A percentile compares a stretch with the other conserved stretches of the same genome.
phyloP scores from a whole-genome alignment of 495 filamentous ascomycete genomes.

The Xylaria telfairii region DNA sequence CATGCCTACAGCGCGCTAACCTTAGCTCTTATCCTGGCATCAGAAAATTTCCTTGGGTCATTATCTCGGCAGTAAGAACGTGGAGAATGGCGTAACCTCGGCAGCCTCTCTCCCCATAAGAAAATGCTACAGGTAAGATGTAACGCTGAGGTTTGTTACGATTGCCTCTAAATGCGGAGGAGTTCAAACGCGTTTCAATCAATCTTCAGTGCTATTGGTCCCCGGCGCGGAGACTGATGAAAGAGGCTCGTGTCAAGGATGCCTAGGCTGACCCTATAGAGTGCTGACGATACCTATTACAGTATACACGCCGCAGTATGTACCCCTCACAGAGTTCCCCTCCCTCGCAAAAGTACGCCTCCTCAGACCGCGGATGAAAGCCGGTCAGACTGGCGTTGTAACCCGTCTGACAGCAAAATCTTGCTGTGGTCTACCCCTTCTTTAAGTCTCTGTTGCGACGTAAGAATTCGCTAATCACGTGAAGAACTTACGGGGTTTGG shows the following conservation, averaged over 20 bases:
- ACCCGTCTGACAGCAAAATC: constrained; percentile 19
- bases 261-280: not conserved
- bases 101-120: not conserved
- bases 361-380: constrained; percentile 20
- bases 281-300: not conserved
- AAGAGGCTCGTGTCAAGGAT: not conserved
- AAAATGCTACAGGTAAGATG: not conserved
- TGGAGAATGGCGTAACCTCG: constrained; percentile 25
- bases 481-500: not conserved
- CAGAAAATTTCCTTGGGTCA: not conserved
- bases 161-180: not conserved
- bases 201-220: not conserved
- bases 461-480: not conserved
- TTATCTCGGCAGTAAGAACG: not conserved
- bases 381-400: constrained; percentile 23
- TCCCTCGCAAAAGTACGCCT: constrained; percentile 8
- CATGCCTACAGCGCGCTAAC: too few species aligned
- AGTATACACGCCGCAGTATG: not conserved
- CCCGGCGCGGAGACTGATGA: not conserved
- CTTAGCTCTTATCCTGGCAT: not conserved
- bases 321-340: not conserved
- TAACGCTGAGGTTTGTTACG: not conserved
- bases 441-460: not conserved
- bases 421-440: not conserved
- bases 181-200: not conserved